Evolutionary conservation across 2,329 filamentous ascomycete genomes (phyloP), one percentile per base, ranked within the genome.

Genomic region (Neophaeococcomyces aloes): DNA sequence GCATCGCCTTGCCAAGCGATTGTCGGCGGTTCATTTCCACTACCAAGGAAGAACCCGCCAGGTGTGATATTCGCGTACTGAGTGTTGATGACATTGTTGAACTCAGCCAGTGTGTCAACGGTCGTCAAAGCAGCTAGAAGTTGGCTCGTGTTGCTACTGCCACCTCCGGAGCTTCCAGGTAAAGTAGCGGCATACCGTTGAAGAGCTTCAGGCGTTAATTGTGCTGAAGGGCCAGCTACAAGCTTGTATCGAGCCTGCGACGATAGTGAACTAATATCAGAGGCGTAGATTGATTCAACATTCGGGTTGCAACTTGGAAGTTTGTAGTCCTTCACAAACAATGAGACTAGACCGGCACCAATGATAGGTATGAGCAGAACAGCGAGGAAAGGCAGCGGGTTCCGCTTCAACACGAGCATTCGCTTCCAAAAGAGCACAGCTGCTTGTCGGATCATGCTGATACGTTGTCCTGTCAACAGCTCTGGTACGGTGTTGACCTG

Each of bases 351-450:
- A 0, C 81, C 86, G 14, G 86, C 83, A 1, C 86, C 83, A 44
- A 86, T 69, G 42, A 95, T 75, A 0, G 88, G 88, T 10, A 94
- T 76, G 1, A 86, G 53, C 29, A 94, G 71, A 1, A 86, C 86
- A 2, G 79, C 78, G 6, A 80, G 57, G 45, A 87, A 87, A 0
- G 86, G 83, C 35, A 89, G 69, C 62, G 79, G 83, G 57, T 89
- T 94, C 29, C 81, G 73, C 54, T 81, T 80, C 40, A 94, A 69
- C 29, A 95, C 81, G 0, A 78, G 86, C 46, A 78, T 66, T 23
- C 88, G 75, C 61, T 95, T 95, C 42, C 70, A 66, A 59, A 93
- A 86, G 5, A 95, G 66, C 1, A 93, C 81, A 57, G 71, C 67
- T 0, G 77, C 76, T 65, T 95, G 88, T 50, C 71, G 72, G 34